Conservation (phyloP, 345 rosid genomes). For the Rubroshorea leprosula region DNA sequence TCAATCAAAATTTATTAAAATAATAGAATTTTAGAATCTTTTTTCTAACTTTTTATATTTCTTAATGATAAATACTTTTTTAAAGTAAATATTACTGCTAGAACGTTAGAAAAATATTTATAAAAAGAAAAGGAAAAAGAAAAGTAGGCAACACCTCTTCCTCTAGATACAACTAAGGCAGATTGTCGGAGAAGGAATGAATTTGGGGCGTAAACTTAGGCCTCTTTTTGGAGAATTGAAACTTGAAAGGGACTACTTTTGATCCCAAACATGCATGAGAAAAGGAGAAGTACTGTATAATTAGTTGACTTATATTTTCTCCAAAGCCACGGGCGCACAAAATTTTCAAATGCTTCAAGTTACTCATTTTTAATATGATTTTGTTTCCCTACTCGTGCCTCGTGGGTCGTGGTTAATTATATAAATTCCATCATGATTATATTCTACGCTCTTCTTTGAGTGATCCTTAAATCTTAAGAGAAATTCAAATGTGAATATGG, state of each 20-base stretch:
- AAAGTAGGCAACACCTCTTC: too few relatives aligned
- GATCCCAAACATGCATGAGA: background rate
- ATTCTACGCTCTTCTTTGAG: background rate
- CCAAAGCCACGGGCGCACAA: background rate
- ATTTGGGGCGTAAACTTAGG: background rate
- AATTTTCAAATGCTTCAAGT: background rate
- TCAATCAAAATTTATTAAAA: too few relatives aligned
- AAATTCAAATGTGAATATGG: too few relatives aligned
- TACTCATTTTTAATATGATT: background rate
- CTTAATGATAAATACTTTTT: too few relatives aligned
- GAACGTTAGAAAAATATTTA: too few relatives aligned
- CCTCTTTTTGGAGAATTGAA: background rate
- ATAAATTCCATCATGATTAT: background rate
- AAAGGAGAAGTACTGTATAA: background rate
- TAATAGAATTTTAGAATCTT: too few relatives aligned
- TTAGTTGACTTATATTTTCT: background rate
- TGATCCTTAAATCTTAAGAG: slow-evolving; percentile 3
- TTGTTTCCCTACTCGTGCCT: background rate
- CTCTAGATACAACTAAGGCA: too few relatives aligned
- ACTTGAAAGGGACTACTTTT: background rate
- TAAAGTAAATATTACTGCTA: too few relatives aligned
- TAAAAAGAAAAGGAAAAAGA: too few relatives aligned
- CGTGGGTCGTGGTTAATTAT: background rate
- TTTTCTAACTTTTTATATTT: too few relatives aligned
- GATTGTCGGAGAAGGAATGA: too few relatives aligned